Evolutionary conservation across 1,284 basidiomycete species (phyloP), one percentile per base, ranked within the genome.

Genomic region (Athelia sp.): DNA sequence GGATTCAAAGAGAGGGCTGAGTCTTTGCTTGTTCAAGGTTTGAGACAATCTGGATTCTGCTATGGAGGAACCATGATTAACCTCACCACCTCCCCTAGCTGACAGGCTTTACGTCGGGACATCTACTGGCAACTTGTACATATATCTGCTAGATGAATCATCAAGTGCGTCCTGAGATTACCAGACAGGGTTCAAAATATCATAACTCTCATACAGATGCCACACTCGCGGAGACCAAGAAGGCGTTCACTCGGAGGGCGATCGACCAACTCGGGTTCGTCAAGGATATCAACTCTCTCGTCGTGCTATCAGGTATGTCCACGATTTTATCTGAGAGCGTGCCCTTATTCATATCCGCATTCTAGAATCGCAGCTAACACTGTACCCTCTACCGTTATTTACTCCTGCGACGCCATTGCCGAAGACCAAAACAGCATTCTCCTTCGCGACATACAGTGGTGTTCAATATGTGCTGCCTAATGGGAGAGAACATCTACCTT

Each of bases 191-290:
- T 50, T 42, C 14, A 29, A 18, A 40, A 47, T 58, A 43, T 55
- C 55, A 58, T 59, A 67, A 59, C 35, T 68, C 68, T 43, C 68
- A 61, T 35, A 62, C 63, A 22, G 68, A 71, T 6, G 66, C 79
- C 3, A 74, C 72, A 26, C 69, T 84, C 2, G 69, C 87, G 15
- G 84, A 87, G 55, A 79, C 78, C 15, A 89, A 83, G 77, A 84
- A 82, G 53, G 70, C 66, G 3, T 66, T 94, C 26, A 71, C 76
- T 13, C 76, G 82, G 55, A 79, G 78, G 56, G 75, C 87, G 11
- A 90, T 98, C 38, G 93, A 98, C 50, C 92, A 93, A 61, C 70
- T 98, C 4, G 90, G 84, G 2, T 86, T 87, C 47, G 78, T 98
- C 55, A 85, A 87, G 54, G 90, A 92, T 57, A 78, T 90, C 14